phyloP scores from a whole-genome alignment of 768 basidiomycete species.

The Rhodocollybia butyracea region DNA sequence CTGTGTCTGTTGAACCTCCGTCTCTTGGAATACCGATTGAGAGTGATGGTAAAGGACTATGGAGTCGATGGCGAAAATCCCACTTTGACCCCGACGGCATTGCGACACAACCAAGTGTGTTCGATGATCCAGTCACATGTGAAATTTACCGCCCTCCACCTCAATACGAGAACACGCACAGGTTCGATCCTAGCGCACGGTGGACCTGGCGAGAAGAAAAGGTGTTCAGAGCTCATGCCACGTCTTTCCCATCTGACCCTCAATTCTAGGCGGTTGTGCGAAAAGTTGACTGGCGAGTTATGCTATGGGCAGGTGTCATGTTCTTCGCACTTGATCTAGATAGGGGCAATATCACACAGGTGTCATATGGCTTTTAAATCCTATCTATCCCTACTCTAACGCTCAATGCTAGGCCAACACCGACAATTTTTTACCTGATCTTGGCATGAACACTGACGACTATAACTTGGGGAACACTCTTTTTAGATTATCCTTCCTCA shows the following conservation, averaged over 20 bases:
- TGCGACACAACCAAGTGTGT: slow-evolving; percentile 61
- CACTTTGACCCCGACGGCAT: slow-evolving; percentile 44
- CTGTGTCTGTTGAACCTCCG: slow-evolving; percentile 18
- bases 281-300: slow-evolving; percentile 58
- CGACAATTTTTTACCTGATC: slow-evolving; percentile 64
- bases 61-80: slow-evolving; percentile 23
- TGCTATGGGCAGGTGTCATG: slow-evolving; percentile 61
- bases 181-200: slow-evolving; percentile 62
- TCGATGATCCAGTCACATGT: slow-evolving; percentile 50
- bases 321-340: slow-evolving; percentile 62
- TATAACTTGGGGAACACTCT: slow-evolving; percentile 64
- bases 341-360: slow-evolving; percentile 55
- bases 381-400: neutral
- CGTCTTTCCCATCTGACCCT: neutral
- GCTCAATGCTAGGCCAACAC: slow-evolving; percentile 43
- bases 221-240: slow-evolving; percentile 23
- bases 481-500: slow-evolving; percentile 45
- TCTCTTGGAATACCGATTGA: slow-evolving; percentile 31
- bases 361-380: neutral
- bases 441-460: slow-evolving; percentile 58
- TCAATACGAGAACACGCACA: slow-evolving; percentile 56
- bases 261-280: slow-evolving; percentile 43
- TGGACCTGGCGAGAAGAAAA: slow-evolving; percentile 74
- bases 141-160: slow-evolving; percentile 51
- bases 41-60: slow-evolving; percentile 22